These are phyloP conservation scores for Kalanchoe fedtschenkoi DNA, from an alignment of 164 flowering plant genomes.

Conservation along the genomic window DNA sequence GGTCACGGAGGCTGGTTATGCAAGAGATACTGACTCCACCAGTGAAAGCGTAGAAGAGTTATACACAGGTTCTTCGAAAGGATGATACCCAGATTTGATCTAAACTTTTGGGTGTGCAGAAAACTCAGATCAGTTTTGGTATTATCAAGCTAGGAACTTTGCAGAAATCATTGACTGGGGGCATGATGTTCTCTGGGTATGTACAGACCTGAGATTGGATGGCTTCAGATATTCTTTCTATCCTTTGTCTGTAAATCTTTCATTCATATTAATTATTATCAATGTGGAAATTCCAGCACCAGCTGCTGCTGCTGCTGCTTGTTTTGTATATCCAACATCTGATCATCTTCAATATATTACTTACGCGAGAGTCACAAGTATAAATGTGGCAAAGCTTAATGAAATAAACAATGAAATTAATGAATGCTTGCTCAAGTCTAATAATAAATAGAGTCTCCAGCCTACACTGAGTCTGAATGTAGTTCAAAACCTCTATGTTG, in stretches of 20 bases:
- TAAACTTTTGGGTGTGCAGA: background rate
- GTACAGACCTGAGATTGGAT: background rate
- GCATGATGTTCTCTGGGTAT: background rate
- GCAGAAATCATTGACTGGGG: background rate
- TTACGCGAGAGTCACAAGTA: too few species aligned
- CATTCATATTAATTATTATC: background rate
- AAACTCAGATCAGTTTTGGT: background rate
- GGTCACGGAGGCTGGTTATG: conserved; percentile 50
- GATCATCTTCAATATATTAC: too few species aligned
- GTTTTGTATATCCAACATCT: too few species aligned
- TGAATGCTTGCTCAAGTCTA: too few species aligned
- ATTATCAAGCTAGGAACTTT: background rate
- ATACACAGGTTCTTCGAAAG: background rate
- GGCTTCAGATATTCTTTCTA: background rate
- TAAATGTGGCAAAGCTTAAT: too few species aligned
- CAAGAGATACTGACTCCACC: conserved; percentile 18
- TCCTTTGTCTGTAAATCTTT: background rate
- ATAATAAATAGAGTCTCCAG: too few species aligned
- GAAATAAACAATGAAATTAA: too few species aligned
- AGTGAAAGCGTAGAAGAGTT: background rate
- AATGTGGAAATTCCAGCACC: background rate
- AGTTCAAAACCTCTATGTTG: too few species aligned
- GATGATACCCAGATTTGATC: background rate
- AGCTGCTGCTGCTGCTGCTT: too few species aligned
- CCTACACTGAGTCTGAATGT: too few species aligned